Evolutionary conservation across 2,329 filamentous ascomycete species (phyloP), one percentile per base, ranked within the genome.

Genomic region (Xylaria sp.): DNA sequence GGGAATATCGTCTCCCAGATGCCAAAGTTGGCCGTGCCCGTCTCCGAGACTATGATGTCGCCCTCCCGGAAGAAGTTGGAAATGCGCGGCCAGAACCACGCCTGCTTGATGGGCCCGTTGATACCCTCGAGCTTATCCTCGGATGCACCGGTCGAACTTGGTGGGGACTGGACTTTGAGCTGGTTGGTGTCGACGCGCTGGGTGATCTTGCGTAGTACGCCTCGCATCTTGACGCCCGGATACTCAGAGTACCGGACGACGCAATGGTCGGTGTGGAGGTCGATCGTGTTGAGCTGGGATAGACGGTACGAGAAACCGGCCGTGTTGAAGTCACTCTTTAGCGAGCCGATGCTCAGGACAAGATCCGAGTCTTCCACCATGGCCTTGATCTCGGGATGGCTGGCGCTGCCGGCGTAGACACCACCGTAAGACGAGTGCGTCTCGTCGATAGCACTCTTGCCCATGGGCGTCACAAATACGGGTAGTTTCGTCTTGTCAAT

Each of bases 401-500:
- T 92, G 37, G 89, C 92, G 61, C 84, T 84, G n/a, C 93, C 93
- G 8, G 90, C 90, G 75, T 96, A 96, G 4, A 96, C 91, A 66
- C 93, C 93, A 21, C 91, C 91, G 69, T 90, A 96, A 71, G 86
- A 90, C n/a, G 84, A 80, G 49, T 90, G 83, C 1, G 84, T 85
- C 76, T 97, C 92, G 71, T 95, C 85, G 49, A 97, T 85, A 19
- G 91, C 90, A 17, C 92, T 87, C 79, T 96, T 96, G 49, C 92
- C 92, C 90, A 96, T 96, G 2, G 92, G 92, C 0, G 92, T 90
- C n/a, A 94, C 91, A 70, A 95, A 96, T 0, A 91, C 89, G 4
- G 93, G 92, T 7, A 96, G 80, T 3, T 86, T 82, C 0, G 91
- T 91, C 76, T 89, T 91, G 63, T 89, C 82, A 54, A 96, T 80